Evolutionary conservation across 2,329 filamentous ascomycete species (phyloP).

Genomic region (Alternaria ventricosa): DNA sequence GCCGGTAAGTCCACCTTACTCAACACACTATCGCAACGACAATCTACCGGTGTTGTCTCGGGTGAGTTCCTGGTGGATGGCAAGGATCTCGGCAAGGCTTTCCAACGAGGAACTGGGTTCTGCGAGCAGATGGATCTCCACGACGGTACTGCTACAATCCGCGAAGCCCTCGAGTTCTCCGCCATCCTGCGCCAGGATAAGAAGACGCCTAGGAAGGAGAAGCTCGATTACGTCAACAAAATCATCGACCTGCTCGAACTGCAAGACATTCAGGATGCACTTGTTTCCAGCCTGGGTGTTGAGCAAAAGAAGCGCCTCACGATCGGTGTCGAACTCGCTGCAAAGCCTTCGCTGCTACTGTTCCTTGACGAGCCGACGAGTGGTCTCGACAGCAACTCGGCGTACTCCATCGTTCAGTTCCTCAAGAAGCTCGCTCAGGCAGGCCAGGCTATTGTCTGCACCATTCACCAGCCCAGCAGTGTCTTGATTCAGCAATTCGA

Average conservation of each 20-base stretch:
- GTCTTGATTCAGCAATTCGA: conserved; percentile 76
- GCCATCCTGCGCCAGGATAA: conserved; percentile 68
- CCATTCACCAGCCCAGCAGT: conserved; percentile 75
- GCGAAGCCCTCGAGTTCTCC: conserved; percentile 73
- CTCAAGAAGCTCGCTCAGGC: conserved; percentile 70
- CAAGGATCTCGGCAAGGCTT: conserved; percentile 61
- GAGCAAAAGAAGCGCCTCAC: conserved; percentile 76
- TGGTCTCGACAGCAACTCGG: conserved; percentile 72
- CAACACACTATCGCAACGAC: conserved; percentile 77
- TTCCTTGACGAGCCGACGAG: conserved; percentile 77
- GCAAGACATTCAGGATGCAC: conserved; percentile 69
- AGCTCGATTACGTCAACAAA: conserved; percentile 70
- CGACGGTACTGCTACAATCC: conserved; percentile 69
- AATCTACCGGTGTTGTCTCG: conserved; percentile 68
- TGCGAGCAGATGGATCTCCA: conserved; percentile 77
- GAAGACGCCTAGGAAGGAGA: conserved; percentile 62
- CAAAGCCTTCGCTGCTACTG: conserved; percentile 68
- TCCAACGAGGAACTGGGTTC: conserved; percentile 74
- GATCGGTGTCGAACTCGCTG: conserved; percentile 71
- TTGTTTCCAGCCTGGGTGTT: conserved; percentile 69
- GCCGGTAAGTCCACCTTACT: conserved; percentile 85
- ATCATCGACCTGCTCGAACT: conserved; percentile 71
- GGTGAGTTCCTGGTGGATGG: conserved; percentile 78
- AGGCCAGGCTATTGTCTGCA: conserved; percentile 75
- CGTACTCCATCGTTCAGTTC: conserved; percentile 72